Evolutionary conservation across 2,329 filamentous ascomycete genomes (phyloP).

Genomic region (Stagonosporopsis cucurbitacearum): DNA sequence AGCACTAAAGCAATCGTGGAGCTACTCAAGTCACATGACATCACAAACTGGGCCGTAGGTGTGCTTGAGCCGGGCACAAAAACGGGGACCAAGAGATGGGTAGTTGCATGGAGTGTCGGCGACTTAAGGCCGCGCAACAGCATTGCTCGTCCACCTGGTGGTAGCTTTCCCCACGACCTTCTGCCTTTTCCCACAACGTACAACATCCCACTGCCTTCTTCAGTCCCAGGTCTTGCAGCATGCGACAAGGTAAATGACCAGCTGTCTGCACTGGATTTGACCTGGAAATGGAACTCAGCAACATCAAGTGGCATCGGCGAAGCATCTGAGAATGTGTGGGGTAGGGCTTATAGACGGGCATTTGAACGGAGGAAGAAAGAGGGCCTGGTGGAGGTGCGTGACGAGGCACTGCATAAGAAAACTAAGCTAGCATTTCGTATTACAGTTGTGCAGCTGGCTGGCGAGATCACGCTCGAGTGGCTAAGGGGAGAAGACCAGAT

Average conservation of each 20-base stretch:
- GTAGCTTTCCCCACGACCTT: slow-evolving; percentile 54
- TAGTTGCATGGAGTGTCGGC: slow-evolving; percentile 84
- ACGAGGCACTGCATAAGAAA: not conserved
- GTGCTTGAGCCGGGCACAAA: slow-evolving; percentile 71
- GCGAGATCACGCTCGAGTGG: slow-evolving; percentile 66
- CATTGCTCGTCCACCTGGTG: slow-evolving; percentile 42
- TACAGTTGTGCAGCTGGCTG: slow-evolving; percentile 41
- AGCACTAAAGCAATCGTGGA: slow-evolving; percentile 69
- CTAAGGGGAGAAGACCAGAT: slow-evolving; percentile 74
- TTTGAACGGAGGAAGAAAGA: slow-evolving; percentile 47
- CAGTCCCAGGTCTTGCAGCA: slow-evolving; percentile 28
- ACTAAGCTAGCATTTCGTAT: slow-evolving; percentile 45
- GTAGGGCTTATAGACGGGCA: slow-evolving; percentile 72
- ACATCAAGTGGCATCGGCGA: slow-evolving; percentile 66
- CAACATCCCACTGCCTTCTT: slow-evolving; percentile 52
- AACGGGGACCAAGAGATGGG: slow-evolving; percentile 82
- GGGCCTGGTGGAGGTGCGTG: slow-evolving; percentile 25
- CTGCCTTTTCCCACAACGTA: slow-evolving; percentile 61
- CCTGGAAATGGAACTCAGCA: slow-evolving; percentile 68
- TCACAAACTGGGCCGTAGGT: slow-evolving; percentile 82
- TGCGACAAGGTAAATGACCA: slow-evolving; percentile 54
- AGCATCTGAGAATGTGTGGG: slow-evolving; percentile 78
- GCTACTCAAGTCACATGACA: slow-evolving; percentile 60
- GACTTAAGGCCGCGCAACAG: slow-evolving; percentile 67
- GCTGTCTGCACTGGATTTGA: slow-evolving; percentile 64